Evolutionary conservation across 441 rosid genomes (phyloP).

Genomic region (Gossypium lobatum): DNA sequence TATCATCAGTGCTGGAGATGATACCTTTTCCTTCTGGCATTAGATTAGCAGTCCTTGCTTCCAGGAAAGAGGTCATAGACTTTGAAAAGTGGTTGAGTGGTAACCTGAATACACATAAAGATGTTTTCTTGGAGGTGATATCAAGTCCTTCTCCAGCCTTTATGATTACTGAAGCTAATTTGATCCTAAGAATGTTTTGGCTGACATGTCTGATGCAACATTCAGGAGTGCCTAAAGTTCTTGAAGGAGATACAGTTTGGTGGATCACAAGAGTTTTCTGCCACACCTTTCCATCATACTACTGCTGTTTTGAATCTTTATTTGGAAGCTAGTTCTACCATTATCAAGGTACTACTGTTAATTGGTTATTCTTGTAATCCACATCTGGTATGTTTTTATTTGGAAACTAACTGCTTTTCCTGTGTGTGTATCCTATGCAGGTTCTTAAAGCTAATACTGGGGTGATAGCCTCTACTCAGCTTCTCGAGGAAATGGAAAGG

Average conservation of each 20-base stretch:
- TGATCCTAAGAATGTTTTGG: constrained; percentile 11
- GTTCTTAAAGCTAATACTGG: constrained; percentile 59
- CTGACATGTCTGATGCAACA: constrained; percentile 22
- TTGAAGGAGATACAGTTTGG: constrained; percentile 69
- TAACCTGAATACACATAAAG: constrained; percentile 56
- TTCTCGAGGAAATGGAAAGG: constrained; percentile 71
- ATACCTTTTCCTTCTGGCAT: constrained; percentile 65
- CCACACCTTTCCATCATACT: constrained; percentile 55
- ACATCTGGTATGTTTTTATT: neutral
- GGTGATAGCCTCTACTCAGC: constrained; percentile 44
- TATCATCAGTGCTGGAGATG: constrained; percentile 63
- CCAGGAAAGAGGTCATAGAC: constrained; percentile 65
- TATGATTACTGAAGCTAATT: constrained; percentile 2
- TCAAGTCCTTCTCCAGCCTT: neutral
- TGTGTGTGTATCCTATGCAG: constrained; percentile 30
- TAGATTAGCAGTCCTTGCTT: constrained; percentile 82
- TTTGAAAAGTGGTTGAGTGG: constrained; percentile 80
- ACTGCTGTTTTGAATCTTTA: constrained; percentile 55
- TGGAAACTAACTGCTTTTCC: neutral
- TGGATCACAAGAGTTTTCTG: constrained; percentile 60
- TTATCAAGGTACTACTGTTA: constrained; percentile 56
- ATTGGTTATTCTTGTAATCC: constrained; percentile 5
- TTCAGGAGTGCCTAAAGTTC: constrained; percentile 88
- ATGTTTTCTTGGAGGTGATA: constrained; percentile 73
- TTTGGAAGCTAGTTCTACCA: constrained; percentile 51